Evolutionary conservation across 805 yeast species (phyloP).

Genomic region (Yamadazyma paraphyllophila): DNA sequence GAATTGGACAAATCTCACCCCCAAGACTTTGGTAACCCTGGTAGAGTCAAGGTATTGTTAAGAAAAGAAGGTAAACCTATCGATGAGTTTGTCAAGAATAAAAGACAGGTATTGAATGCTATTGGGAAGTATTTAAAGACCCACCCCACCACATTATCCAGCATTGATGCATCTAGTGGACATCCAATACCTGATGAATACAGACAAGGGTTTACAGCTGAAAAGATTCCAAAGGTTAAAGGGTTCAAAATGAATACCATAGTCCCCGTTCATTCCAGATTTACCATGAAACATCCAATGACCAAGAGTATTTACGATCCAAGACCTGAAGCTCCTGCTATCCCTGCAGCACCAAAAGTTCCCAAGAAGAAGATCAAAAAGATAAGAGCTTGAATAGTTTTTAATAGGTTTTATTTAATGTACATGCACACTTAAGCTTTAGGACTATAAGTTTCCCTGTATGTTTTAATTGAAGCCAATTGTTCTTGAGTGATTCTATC

Average conservation of each 20-base stretch:
- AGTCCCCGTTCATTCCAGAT: constrained; percentile 83
- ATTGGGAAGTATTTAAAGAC: constrained; percentile 59
- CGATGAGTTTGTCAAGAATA: constrained; percentile 36
- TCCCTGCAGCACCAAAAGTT: constrained; percentile 39
- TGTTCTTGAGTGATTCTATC: constrained; percentile 58
- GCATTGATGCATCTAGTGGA: constrained; percentile 50
- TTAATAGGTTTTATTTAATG: constrained; percentile 10
- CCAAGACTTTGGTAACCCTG: constrained; percentile 96
- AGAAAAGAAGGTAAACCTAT: constrained; percentile 48
- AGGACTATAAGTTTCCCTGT: constrained; percentile 53
- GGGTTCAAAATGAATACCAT: constrained; percentile 85
- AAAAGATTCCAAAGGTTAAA: constrained; percentile 70
- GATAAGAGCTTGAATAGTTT: constrained; percentile 46
- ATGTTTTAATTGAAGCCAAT: constrained; percentile 55
- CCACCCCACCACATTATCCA: constrained; percentile 67
- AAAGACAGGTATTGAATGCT: constrained; percentile 62
- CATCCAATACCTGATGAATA: constrained; percentile 67
- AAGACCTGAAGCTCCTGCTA: constrained; percentile 42
- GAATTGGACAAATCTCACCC: constrained; percentile 91
- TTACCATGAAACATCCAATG: constrained; percentile 80
- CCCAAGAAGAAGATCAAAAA: constrained; percentile 61
- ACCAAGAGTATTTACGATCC: constrained; percentile 65
- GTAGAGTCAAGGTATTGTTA: constrained; percentile 80
- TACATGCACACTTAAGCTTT: constrained; percentile 23
- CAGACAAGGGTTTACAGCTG: constrained; percentile 49